Evolutionary conservation across 345 rosid species (phyloP).

Genomic region (Euphorbia lathyris): DNA sequence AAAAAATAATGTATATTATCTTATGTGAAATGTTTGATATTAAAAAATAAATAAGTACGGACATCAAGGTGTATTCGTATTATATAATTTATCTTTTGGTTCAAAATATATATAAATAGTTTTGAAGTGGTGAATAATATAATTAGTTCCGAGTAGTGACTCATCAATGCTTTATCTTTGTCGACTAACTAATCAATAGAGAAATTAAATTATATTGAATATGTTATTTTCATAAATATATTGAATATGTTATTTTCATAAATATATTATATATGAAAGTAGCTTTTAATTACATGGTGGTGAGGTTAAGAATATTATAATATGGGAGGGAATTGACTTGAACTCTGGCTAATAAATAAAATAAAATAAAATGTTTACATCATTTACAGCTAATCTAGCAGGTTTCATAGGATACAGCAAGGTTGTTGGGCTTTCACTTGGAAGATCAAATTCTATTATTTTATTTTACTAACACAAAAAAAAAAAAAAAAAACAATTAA

Average conservation of each 20-base stretch:
- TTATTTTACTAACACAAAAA: too few species aligned
- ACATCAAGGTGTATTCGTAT: too few species aligned
- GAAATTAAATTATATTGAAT: too few species aligned
- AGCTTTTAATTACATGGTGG: not conserved
- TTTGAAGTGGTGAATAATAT: not conserved
- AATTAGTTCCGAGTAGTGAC: not conserved
- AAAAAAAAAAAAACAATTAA: not conserved
- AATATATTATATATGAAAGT: not conserved
- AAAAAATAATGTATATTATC: too few species aligned
- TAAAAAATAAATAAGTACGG: too few species aligned
- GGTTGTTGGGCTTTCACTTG: constrained; percentile 7
- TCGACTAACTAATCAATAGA: not conserved
- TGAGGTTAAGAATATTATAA: not conserved
- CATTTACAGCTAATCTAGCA: not conserved
- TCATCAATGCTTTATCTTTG: not conserved
- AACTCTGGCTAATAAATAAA: too few species aligned
- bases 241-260: too few species aligned
- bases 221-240: too few species aligned
- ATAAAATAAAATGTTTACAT: not conserved
- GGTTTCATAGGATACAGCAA: not conserved
- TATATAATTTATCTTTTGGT: too few species aligned
- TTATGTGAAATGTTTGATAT: too few species aligned
- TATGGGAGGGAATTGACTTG: not conserved
- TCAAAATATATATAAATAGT: not conserved
- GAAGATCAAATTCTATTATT: not conserved